Percentiles rank a stretch among this genome's conserved stretches.
phyloP scores from a whole-genome alignment of 169 alveolate genomes.

The Plasmodium malariae region DNA sequence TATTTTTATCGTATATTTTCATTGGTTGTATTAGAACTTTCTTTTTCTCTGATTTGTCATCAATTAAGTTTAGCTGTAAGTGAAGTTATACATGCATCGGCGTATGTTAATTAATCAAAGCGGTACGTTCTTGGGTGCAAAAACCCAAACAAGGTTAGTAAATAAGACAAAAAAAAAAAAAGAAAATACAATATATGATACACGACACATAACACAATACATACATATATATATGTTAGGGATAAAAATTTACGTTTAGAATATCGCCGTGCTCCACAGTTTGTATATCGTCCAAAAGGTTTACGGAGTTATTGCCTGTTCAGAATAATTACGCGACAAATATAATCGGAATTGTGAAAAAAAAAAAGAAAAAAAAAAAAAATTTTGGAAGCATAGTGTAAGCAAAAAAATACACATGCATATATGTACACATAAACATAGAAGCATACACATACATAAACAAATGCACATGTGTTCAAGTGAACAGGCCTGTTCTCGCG shows the following conservation, averaged over 20 bases:
- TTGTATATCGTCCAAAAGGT: conserved; percentile 38
- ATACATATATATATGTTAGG: not conserved
- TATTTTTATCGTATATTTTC: conserved; percentile 65
- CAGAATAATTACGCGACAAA: too few relatives aligned
- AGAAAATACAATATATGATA: not conserved
- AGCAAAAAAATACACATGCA: not conserved
- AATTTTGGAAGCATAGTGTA: not conserved
- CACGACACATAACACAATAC: not conserved
- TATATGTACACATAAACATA: not conserved
- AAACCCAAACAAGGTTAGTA: too few relatives aligned
- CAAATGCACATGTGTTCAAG: too few relatives aligned
- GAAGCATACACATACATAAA: not conserved
- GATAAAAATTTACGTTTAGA: conserved; percentile 11
- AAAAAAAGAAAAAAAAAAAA: conserved; percentile 4
- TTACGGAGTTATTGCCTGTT: conserved; percentile 30
- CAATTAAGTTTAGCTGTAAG: conserved; percentile 25
- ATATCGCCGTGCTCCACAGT: conserved; percentile 18
- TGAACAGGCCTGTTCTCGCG: too few relatives aligned
- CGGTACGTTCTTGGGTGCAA: not conserved
- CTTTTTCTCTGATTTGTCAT: conserved; percentile 5
- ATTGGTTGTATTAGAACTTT: conserved; percentile 37
- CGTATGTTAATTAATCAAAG: too few relatives aligned
- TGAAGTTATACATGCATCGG: not conserved
- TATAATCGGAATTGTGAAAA: too few relatives aligned
- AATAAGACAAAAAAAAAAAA: not conserved